These are phyloP conservation scores for Fusarium lateritium DNA, from an alignment of 2,329 filamentous ascomycete species.

Conservation along the genomic window DNA sequence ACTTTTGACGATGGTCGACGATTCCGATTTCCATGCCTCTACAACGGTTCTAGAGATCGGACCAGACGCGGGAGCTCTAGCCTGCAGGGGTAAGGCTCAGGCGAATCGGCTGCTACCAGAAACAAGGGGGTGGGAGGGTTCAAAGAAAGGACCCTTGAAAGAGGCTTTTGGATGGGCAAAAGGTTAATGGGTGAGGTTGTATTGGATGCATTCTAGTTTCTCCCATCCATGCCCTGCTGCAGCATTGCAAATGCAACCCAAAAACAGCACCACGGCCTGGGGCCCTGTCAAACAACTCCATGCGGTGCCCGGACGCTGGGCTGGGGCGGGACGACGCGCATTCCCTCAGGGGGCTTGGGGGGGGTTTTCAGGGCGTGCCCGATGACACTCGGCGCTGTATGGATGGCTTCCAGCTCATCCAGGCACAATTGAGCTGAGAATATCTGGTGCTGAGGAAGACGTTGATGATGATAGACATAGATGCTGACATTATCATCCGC, in stretches of 20 bases:
- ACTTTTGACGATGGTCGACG: conserved; percentile 28
- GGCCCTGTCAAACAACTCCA: conserved; percentile 3
- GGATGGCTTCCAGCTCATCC: neutral
- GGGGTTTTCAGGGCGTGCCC: conserved; percentile 9
- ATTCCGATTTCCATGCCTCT: conserved; percentile 47
- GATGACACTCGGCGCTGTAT: conserved; percentile 7
- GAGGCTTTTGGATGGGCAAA: conserved; percentile 6
- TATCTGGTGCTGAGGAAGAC: neutral
- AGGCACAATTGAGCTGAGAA: conserved; percentile 13
- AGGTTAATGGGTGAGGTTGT: conserved; percentile 10
- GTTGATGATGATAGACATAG: conserved; percentile 17
- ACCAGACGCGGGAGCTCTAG: conserved; percentile 44
- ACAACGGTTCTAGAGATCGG: conserved; percentile 46
- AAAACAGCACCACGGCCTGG: neutral
- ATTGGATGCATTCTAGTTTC: neutral
- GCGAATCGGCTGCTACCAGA: conserved; percentile 10
- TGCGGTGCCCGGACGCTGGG: neutral
- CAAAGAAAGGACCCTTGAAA: conserved; percentile 2
- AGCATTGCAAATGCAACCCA: conserved; percentile 17
- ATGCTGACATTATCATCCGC: conserved; percentile 13
- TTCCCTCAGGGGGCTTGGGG: conserved; percentile 1
- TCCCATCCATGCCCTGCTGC: too few species aligned
- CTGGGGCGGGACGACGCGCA: conserved; percentile 25
- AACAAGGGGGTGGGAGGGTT: conserved; percentile 1
- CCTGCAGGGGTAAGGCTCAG: conserved; percentile 37